Evolutionary conservation across 1,284 basidiomycete genomes (phyloP).

Genomic region (Trametes pubescens): DNA sequence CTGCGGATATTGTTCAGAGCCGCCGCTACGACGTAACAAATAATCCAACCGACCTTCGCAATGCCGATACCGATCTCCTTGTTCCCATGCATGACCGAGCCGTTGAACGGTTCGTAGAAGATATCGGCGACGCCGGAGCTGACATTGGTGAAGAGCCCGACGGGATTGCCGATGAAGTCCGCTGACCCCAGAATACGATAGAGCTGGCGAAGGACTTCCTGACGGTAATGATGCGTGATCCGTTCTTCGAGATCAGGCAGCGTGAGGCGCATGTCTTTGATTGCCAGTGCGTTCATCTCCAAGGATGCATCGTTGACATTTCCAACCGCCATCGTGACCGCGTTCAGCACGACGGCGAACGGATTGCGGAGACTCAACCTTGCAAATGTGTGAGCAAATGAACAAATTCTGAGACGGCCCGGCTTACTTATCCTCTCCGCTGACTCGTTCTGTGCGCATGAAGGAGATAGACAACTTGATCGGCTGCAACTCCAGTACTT

Average conservation of each 20-base stretch:
- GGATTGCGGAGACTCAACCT: slow-evolving; percentile 91
- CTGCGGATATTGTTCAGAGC: slow-evolving; percentile 35
- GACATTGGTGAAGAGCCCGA: slow-evolving; percentile 98
- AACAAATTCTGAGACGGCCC: slow-evolving; percentile 19
- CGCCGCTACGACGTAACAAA: not conserved
- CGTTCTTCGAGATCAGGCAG: slow-evolving; percentile 86
- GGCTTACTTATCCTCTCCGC: slow-evolving; percentile 90
- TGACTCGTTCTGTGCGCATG: slow-evolving; percentile 95
- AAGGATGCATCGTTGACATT: slow-evolving; percentile 98
- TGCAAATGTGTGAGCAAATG: slow-evolving; percentile 13
- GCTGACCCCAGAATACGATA: slow-evolving; percentile 97
- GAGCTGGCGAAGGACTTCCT: slow-evolving; percentile 93
- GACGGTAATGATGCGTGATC: slow-evolving; percentile 92
- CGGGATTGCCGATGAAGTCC: slow-evolving; percentile 94
- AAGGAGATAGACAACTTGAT: slow-evolving; percentile 94
- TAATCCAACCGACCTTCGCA: slow-evolving; percentile 71
- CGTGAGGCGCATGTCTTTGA: slow-evolving; percentile 94
- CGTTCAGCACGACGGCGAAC: slow-evolving; percentile 93
- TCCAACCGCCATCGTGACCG: slow-evolving; percentile 95
- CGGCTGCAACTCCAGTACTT: slow-evolving; percentile 97
- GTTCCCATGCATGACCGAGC: slow-evolving; percentile 97
- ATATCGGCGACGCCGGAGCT: slow-evolving; percentile 99
- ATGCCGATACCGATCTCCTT: slow-evolving; percentile 97
- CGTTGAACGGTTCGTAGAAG: slow-evolving; percentile 99
- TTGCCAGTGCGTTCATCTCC: slow-evolving; percentile 92